Percentiles rank a stretch among this genome's conserved stretches.
These are phyloP conservation scores for Blastocrithidia nonstop DNA, from an alignment of 208 protist genomes.

Conservation along the genomic window DNA sequence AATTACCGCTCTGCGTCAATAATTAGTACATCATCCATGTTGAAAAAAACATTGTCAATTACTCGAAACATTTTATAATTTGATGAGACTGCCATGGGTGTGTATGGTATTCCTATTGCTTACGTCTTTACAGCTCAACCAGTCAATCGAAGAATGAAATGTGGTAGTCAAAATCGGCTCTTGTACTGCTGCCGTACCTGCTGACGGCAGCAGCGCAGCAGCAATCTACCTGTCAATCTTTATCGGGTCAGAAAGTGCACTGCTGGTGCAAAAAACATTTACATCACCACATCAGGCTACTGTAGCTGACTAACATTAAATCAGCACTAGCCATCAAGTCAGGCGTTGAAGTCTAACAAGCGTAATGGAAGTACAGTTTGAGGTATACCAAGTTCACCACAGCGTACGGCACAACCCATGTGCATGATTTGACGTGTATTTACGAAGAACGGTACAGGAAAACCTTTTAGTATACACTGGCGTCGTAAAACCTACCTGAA, in stretches of 20 bases:
- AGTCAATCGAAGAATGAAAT: conserved; percentile 4
- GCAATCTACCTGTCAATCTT: conserved; percentile 6
- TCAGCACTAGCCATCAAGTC: conserved; percentile 22
- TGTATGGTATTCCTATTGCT: conserved; percentile 7
- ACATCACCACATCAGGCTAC: conserved; percentile 23
- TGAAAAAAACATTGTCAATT: conserved; percentile 13
- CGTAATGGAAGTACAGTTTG: conserved; percentile 1
- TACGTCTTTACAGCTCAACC: conserved; percentile 12
- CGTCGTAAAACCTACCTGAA: conserved; percentile 8
- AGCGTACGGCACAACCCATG: conserved; percentile 7
- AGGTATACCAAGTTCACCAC: conserved; percentile 14
- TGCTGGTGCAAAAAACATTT: conserved; percentile 23
- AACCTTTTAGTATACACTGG: conserved; percentile 28
- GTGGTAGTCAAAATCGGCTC: conserved; percentile 14
- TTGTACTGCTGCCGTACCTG: conserved; percentile 13
- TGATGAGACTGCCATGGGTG: too few relatives aligned
- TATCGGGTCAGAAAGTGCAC: conserved; percentile 20
- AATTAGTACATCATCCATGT: conserved; percentile 23
- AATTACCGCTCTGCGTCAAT: conserved; percentile 7
- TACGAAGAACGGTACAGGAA: conserved; percentile 17
- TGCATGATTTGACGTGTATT: conserved; percentile 7
- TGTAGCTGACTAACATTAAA: conserved; percentile 62
- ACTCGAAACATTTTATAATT: background rate
- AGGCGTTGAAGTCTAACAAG: conserved; percentile 6
- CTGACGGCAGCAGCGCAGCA: conserved; percentile 23